A percentile compares a stretch with the other conserved stretches of the same genome.
phyloP scores from a whole-genome alignment of 2,329 filamentous ascomycete species.

The Colletotrichum sp. region DNA sequence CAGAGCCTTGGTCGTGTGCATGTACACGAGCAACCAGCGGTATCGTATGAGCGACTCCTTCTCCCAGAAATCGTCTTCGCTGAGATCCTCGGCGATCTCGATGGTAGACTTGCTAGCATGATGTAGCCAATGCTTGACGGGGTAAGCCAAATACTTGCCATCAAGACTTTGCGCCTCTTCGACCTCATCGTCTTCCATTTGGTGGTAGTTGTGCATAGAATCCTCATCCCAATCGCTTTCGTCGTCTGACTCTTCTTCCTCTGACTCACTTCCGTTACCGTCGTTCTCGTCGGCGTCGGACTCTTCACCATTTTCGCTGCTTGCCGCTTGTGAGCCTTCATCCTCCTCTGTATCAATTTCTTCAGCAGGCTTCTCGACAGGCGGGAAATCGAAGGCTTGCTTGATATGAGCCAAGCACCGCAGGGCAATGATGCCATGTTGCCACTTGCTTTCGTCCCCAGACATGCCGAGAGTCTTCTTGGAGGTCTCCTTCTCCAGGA shows the following conservation, averaged over 20 bases:
- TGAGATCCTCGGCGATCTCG: constrained; percentile 46
- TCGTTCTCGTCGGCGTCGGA: background rate
- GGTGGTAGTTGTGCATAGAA: constrained; percentile 23
- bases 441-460: constrained; percentile 41
- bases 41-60: constrained; percentile 36
- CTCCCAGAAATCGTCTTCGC: constrained; percentile 44
- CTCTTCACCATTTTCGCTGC: background rate
- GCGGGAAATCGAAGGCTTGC: constrained; percentile 34
- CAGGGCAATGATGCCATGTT: constrained; percentile 45
- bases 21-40: constrained; percentile 42
- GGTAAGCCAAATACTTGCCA: constrained; percentile 35
- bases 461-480: constrained; percentile 38
- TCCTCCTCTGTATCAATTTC: background rate
- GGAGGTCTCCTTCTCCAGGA: constrained; percentile 36
- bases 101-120: constrained; percentile 45
- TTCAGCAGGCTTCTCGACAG: background rate
- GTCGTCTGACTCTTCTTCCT: constrained; percentile 10
- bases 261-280: background rate
- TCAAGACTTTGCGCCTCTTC: constrained; percentile 31
- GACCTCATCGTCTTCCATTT: constrained; percentile 24
- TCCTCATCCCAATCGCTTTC: constrained; percentile 7
- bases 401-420: constrained; percentile 42
- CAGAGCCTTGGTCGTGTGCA: constrained; percentile 34
- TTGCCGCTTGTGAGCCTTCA: background rate
- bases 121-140: constrained; percentile 45